These are phyloP conservation scores for Metschnikowia vanudenii DNA, from an alignment of 805 yeast species.

Conservation along the genomic window DNA sequence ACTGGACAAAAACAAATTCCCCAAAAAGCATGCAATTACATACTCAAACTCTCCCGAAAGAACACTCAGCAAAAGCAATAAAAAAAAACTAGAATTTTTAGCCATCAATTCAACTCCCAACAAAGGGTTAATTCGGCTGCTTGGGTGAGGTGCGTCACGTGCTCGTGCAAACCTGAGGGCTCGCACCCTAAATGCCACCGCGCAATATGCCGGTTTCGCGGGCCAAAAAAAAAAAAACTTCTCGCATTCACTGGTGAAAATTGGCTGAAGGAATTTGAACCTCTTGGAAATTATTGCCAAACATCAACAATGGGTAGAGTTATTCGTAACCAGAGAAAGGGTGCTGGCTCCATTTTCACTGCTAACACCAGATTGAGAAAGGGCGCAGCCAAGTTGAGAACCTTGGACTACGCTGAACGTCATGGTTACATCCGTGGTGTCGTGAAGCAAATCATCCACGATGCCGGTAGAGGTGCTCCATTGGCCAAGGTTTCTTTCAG, in stretches of 20 bases:
- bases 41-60: no score
- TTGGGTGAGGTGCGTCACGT: no score
- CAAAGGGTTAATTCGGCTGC: no score
- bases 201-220: constrained; percentile 16
- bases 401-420: constrained; percentile 98
- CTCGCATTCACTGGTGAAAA: constrained; percentile 15
- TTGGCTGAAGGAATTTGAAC: constrained; percentile 9
- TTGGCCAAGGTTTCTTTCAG: constrained; percentile 82
- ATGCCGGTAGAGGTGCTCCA: constrained; percentile 99
- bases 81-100: no score
- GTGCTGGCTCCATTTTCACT: constrained; percentile 99
- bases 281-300: constrained; percentile 16
- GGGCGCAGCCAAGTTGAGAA: constrained; percentile 99
- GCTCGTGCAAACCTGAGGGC: constrained; percentile 15
- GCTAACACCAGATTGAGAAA: constrained; percentile 99
- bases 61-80: no score
- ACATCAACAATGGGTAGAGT: constrained; percentile 73
- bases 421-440: constrained; percentile 99
- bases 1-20: no score
- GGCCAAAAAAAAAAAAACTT: constrained; percentile 14
- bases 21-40: no score
- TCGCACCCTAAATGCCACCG: constrained; percentile 10
- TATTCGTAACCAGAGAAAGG: constrained; percentile 99
- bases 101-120: no score
- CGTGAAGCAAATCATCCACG: constrained; percentile 98